Base-by-base conservation (phyloP, 306 rosid genomes). In the Glycine latifolia region DNA sequence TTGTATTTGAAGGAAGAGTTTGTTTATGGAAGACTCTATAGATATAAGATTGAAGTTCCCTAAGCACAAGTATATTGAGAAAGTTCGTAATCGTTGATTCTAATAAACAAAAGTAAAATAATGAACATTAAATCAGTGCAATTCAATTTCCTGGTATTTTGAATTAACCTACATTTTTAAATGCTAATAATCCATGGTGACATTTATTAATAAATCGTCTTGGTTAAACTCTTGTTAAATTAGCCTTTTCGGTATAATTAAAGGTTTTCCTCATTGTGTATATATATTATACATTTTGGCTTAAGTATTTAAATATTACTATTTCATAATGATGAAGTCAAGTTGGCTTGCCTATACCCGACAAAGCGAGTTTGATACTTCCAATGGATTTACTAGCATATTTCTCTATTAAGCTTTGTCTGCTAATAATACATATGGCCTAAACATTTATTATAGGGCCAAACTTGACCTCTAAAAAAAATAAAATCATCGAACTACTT, bases 291-390 rank as follows among this genome's bases (percentile, higher is more conserved):
- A 76, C 10, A 26, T 59, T 8, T 75, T 56, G 56, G 77, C 61
- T n/a, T 65, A 74, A 76, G 20, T 59, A 67, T 17, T 67, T 37
- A 48, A 26, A 53, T 31, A 63, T 39, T 63, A 66, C 72, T 81
- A 68, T 55, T 12, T 71, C 26, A 55, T 85, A 65, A 26, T 31
- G 50, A 65, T 47, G 33, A 58, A 82, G 66, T 53, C 66, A 70
- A 80, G 59, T 76, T 55, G 68, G 80, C 66, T 72, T 35, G 81
- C 77, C 83, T 65, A 66, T 87, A 59, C 77, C 80, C 50, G 75
- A 77, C 78, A 76, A 79, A 73, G 20, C 2, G 67, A 72, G 35
- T 49, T 87, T 53, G 88, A 82, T 85, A 59, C 78, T 76, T 82
- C 76, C 87, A 79, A 82, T 50, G 68, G 60, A 33, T 44, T 60